These are phyloP conservation scores for Anaeramoeba flamelloides DNA, from an alignment of 78 protist genomes.

Conservation along the genomic window DNA sequence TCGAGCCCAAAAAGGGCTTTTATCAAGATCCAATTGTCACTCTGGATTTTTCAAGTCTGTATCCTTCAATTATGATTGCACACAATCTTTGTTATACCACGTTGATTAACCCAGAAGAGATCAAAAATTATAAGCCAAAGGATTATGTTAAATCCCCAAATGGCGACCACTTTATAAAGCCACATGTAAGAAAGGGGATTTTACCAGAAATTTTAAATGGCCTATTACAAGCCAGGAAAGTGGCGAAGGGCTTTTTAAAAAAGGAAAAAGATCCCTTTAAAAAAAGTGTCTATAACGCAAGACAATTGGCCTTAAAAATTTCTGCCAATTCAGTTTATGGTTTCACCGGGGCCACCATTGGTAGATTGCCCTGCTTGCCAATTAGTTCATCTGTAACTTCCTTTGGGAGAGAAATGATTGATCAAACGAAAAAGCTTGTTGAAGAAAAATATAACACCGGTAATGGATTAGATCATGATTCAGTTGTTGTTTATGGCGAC, in stretches of 20 bases:
- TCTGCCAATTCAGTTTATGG: constrained; percentile 99
- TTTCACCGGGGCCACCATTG: constrained; percentile 93
- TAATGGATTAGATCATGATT: constrained; percentile 68
- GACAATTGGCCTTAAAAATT: constrained; percentile 96
- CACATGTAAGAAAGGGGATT: constrained; percentile 58
- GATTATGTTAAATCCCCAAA: neutral
- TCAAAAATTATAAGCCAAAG: neutral
- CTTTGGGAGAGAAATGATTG: constrained; percentile 95
- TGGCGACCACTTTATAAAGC: constrained; percentile 47
- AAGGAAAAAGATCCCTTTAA: constrained; percentile 72
- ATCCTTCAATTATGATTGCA: constrained; percentile 99
- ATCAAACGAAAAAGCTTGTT: constrained; percentile 51
- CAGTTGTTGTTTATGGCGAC: constrained; percentile 89
- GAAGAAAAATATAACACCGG: constrained; percentile 49
- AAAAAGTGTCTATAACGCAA: constrained; percentile 80
- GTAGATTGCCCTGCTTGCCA: constrained; percentile 89
- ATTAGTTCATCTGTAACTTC: constrained; percentile 84
- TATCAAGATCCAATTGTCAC: constrained; percentile 80
- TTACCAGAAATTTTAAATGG: constrained; percentile 83
- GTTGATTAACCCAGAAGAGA: constrained; percentile 19
- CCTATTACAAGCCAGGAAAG: constrained; percentile 81
- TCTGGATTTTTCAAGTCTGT: constrained; percentile 93
- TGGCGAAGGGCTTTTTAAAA: constrained; percentile 51
- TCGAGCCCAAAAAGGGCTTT: constrained; percentile 26
- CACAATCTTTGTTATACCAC: constrained; percentile 97